phyloP scores from a whole-genome alignment of 805 yeast genomes.

The Jamesozyma hellenica region DNA sequence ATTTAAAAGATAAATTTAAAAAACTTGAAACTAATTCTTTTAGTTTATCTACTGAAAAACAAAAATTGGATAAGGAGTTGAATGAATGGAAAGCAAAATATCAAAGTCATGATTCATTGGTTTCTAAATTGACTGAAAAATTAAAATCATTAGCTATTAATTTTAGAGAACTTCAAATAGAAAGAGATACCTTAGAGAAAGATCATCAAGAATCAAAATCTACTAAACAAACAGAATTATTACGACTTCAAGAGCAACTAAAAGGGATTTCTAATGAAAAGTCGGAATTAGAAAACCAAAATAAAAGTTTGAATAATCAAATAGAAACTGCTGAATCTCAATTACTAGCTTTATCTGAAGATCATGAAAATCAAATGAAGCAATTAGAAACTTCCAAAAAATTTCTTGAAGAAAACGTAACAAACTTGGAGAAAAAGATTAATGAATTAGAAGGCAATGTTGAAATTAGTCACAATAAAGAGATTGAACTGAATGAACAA shows the following conservation, averaged over 20 bases:
- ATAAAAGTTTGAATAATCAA: neutral
- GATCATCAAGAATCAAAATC: constrained; percentile 7
- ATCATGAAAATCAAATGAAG: neutral
- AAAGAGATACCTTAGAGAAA: constrained; percentile 15
- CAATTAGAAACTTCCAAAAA: neutral
- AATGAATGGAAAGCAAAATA: constrained; percentile 19
- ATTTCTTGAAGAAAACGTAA: neutral
- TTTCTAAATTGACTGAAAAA: constrained; percentile 37
- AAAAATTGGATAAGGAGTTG: constrained; percentile 17
- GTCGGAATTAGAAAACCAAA: neutral
- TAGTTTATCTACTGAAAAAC: constrained; percentile 17
- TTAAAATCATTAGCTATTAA: constrained; percentile 34
- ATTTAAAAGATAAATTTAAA: constrained; percentile 7
- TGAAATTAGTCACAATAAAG: neutral
- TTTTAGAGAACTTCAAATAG: constrained; percentile 21
- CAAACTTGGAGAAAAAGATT: neutral
- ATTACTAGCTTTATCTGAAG: neutral
- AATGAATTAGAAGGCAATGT: neutral
- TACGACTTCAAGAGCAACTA: constrained; percentile 7
- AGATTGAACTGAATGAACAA: neutral
- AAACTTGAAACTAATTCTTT: constrained; percentile 6
- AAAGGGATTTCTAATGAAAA: constrained; percentile 6
- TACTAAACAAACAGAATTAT: constrained; percentile 9
- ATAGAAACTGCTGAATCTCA: neutral
- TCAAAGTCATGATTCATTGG: constrained; percentile 27